Evolutionary conservation across 2,329 filamentous ascomycete genomes (phyloP).

Genomic region (Paecilomyces sp.): DNA sequence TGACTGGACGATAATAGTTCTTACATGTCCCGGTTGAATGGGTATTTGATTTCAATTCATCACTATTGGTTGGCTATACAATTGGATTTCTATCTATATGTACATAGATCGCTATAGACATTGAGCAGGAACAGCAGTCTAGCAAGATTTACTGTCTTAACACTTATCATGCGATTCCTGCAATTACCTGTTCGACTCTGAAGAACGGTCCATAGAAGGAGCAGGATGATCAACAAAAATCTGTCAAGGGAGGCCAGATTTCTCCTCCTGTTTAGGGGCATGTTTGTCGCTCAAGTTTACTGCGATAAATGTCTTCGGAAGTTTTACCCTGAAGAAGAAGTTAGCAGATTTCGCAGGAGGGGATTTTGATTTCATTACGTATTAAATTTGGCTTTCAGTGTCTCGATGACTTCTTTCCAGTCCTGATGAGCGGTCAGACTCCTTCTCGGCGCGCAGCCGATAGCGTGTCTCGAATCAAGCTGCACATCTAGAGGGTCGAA

Average conservation of each 20-base stretch:
- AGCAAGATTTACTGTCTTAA: not conserved
- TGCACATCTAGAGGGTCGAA: constrained; percentile 95
- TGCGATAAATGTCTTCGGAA: constrained; percentile 45
- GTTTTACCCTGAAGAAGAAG: constrained; percentile 35
- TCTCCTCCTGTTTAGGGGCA: constrained; percentile 16
- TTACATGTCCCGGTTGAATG: not conserved
- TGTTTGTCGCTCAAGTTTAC: constrained; percentile 46
- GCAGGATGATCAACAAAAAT: not conserved
- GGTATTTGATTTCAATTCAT: not conserved
- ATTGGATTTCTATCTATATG: not conserved
- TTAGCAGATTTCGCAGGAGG: constrained; percentile 1
- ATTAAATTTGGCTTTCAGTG: constrained; percentile 87
- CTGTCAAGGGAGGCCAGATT: not conserved
- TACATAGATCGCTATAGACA: not conserved
- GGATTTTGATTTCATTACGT: not conserved
- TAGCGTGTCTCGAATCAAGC: constrained; percentile 92
- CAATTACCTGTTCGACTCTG: not conserved
- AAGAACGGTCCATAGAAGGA: not conserved
- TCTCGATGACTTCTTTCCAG: constrained; percentile 97
- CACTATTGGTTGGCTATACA: not conserved
- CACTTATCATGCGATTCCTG: not conserved
- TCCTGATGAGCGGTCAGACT: constrained; percentile 86
- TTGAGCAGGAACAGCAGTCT: not conserved
- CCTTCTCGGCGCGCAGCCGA: constrained; percentile 83
- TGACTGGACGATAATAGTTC: too few relatives aligned